Base-by-base conservation (phyloP, 164 flowering plant genomes). In the Magnolia kwangsiensis region DNA sequence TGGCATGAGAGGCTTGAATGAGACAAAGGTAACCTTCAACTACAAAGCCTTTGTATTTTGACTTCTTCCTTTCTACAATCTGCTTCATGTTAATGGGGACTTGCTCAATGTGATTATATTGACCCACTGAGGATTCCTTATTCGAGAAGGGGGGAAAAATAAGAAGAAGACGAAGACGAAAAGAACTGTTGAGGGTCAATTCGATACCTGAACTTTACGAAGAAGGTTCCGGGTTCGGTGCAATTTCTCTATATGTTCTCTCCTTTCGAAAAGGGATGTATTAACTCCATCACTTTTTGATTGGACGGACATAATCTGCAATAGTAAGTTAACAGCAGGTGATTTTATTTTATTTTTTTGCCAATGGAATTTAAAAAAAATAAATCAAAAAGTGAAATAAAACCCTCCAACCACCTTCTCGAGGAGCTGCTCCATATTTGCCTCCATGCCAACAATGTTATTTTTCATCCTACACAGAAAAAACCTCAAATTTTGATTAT, bases 241-340 rank as follows among this genome's bases (percentile, higher is more conserved):
- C 88, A 96, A 79, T 84, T 93, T 96, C 90, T 96, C 99, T 80
- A 96, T 89, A 73, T 94, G 96, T 65, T 92, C 98, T 84, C 98
- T 96, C 88, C 89, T 96, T 72, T 89, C 92, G 76, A 91, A 91
- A 74, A 96, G 92, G 69, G 96, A 93, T 59, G 96, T 92, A 77
- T 94, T 96, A 69, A 96, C 99, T 65, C 96, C 89, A 78, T 92
- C 97, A 84, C 98, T 96, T 83, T 92, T 90, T 75, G 98, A 92
- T 87, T 96, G 98, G 72, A 96, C 98, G 67, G 98, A 90, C 86
- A 88, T 80, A 80, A 96, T 96, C 99, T 94, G 91, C 83, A 82
- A 80, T 14, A 18, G 66, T 72, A 18, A 27, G 76, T 45, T 37
- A 55, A 18, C 20, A 63, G 27, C 50, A 69, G 72, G 77, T 59